phyloP scores from a whole-genome alignment of 108 stramenopile species.

The Mayamaea pseudoterrestris region DNA sequence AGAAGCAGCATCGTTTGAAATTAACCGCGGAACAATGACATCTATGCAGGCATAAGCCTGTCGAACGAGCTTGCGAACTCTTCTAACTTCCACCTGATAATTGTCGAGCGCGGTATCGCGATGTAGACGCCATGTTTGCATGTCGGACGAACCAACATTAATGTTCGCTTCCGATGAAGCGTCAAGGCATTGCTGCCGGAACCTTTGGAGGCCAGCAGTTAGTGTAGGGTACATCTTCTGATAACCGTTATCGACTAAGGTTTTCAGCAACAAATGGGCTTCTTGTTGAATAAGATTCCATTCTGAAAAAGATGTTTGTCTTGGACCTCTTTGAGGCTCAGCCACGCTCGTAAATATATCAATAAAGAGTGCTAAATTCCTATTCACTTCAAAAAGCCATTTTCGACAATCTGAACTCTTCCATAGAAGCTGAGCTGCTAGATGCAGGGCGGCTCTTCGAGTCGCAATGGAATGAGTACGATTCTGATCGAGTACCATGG shows the following conservation, averaged over 20 bases:
- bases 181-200: slow-evolving; percentile 5
- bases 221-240: slow-evolving; percentile 19
- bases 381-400: slow-evolving; percentile 12
- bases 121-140: slow-evolving; percentile 10
- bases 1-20: neutral
- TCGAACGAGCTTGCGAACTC: slow-evolving; percentile 13
- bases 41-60: slow-evolving; percentile 17
- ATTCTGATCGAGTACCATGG: slow-evolving; percentile 17
- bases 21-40: slow-evolving; percentile 31
- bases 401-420: slow-evolving; percentile 21
- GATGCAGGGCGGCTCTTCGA: slow-evolving; percentile 23
- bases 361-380: neutral
- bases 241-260: slow-evolving; percentile 12
- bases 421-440: slow-evolving; percentile 19
- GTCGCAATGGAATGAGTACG: slow-evolving; percentile 16
- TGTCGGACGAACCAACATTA: slow-evolving; percentile 2
- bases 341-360: neutral
- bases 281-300: slow-evolving; percentile 17
- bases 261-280: slow-evolving; percentile 7
- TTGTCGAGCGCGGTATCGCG: slow-evolving; percentile 27
- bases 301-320: neutral
- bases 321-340: neutral
- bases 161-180: slow-evolving; percentile 2
- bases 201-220: slow-evolving; percentile 10
- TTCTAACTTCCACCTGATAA: slow-evolving; percentile 12